Percentiles rank a stretch among this genome's conserved stretches.
Evolutionary conservation across 78 protist species (phyloP).

Genomic region (Dictyostelium capitatum): DNA sequence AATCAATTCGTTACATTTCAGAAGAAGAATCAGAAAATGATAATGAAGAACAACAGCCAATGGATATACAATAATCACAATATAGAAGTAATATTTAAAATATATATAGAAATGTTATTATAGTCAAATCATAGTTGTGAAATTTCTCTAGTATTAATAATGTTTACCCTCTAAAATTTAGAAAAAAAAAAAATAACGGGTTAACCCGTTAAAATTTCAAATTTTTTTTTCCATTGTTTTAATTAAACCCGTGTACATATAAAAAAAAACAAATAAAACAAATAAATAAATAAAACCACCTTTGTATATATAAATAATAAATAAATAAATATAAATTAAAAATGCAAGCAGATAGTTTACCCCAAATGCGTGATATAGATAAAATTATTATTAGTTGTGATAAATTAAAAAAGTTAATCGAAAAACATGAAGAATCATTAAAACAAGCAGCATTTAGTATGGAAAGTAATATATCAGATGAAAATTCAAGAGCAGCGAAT

Average conservation of each 20-base stretch:
- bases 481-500: background rate
- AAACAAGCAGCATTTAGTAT: conserved; percentile 33
- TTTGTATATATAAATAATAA: background rate
- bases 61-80: background rate
- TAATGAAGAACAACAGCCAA: background rate
- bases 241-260: background rate
- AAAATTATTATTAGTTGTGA: background rate
- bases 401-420: background rate
- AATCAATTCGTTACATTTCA: conserved; percentile 31
- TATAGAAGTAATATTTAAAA: background rate
- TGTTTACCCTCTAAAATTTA: background rate
- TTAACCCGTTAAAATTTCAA: background rate
- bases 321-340: background rate
- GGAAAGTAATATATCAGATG: background rate
- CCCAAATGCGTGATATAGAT: conserved; percentile 29
- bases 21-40: conserved; percentile 27
- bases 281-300: background rate
- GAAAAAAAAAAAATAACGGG: background rate
- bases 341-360: conserved; percentile 49
- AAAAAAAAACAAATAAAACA: background rate
- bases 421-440: background rate
- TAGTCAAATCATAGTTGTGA: too few relatives aligned
- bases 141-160: background rate
- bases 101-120: too few relatives aligned
- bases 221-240: background rate